Evolutionary conservation across 2,329 filamentous ascomycete species (phyloP), one percentile per base, ranked within the genome.

Genomic region (Rhynchosporium agropyri): DNA sequence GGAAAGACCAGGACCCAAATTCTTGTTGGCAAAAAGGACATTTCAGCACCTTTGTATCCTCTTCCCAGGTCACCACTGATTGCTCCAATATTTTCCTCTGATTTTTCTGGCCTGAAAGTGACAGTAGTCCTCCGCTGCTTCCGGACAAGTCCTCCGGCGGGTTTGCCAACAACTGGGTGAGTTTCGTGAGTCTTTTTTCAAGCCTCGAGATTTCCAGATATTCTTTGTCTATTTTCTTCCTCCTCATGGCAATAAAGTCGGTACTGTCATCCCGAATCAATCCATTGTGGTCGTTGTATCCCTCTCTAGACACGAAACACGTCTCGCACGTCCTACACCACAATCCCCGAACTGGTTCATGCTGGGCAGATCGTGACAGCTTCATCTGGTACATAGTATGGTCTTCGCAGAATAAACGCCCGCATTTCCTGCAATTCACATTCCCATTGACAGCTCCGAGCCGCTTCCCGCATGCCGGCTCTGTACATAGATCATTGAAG

Each of bases 381-480:
- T 96, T 97, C 90, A 98, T 98, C 79, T 99, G 94, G 74, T 98
- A 99, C 93, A 99, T 97, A 58, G 95, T 98, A 75, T 99, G 95
- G 70, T 94, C 91, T 73, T 98, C 95, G 76, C 95, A 99, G 74
- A 98, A 99, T 46, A 99, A 79, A 70, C 89, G 89, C 6, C 95
- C 95, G 72, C 95, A 99, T 67, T 93, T 92, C 67, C 95, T 84
- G 76, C 95, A 99, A 75, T 99, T 97, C 71, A 99, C 88, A 71
- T 84, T 92, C 20, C 92, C 92, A 71, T 90, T 93, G 6, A 90
- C 83, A 2, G 89, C 83, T 0, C 92, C 92, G 4, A 99, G 79
- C 31, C 87, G 84, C 75, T 90, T 91, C 36, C 87, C 91, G 71
- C 95, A 99, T 26, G 88, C 82, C 0, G 93, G 94, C 70, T 99